A percentile compares a stretch with the other conserved stretches of the same genome.
Conservation (phyloP, 768 basidiomycete species). For the Lactarius deliciosus region DNA sequence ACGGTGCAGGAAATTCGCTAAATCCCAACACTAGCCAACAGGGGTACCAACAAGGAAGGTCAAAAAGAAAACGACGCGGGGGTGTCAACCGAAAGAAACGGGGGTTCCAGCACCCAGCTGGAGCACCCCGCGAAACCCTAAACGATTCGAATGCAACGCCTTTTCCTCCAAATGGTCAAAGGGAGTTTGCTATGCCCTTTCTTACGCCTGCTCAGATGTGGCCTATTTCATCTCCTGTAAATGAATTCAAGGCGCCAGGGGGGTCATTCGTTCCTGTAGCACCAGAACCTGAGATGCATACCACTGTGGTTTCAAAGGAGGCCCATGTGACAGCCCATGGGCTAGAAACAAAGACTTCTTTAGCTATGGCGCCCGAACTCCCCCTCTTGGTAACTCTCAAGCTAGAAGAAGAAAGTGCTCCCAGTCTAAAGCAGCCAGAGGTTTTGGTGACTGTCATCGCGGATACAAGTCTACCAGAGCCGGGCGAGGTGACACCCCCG, state of each 20-base stretch:
- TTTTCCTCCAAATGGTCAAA: conserved; percentile 1
- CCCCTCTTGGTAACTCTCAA: background rate
- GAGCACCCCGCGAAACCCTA: background rate
- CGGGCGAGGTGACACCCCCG: background rate
- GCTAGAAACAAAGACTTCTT: background rate
- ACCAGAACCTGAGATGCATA: background rate
- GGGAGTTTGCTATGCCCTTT: conserved; percentile 1
- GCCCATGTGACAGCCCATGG: too few relatives aligned
- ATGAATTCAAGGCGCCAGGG: background rate
- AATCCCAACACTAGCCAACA: conserved; percentile 10
- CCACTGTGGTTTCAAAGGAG: background rate
- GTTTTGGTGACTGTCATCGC: background rate
- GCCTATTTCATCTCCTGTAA: conserved; percentile 1
- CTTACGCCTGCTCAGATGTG: background rate
- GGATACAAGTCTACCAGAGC: background rate
- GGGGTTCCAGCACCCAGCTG: conserved; percentile 6
- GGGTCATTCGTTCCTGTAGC: background rate
- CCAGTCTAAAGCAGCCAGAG: background rate
- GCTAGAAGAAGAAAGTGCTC: conserved; percentile 8
- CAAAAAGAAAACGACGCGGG: conserved; percentile 24
- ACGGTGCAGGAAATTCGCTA: conserved; percentile 9
- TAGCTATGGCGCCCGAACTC: background rate
- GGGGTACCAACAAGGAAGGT: conserved; percentile 5
- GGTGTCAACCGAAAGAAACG: conserved; percentile 27
- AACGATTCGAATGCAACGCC: conserved; percentile 11